These are phyloP conservation scores for Rhododendron griersonianum DNA, from an alignment of 148 eudicot species.

Conservation along the genomic window DNA sequence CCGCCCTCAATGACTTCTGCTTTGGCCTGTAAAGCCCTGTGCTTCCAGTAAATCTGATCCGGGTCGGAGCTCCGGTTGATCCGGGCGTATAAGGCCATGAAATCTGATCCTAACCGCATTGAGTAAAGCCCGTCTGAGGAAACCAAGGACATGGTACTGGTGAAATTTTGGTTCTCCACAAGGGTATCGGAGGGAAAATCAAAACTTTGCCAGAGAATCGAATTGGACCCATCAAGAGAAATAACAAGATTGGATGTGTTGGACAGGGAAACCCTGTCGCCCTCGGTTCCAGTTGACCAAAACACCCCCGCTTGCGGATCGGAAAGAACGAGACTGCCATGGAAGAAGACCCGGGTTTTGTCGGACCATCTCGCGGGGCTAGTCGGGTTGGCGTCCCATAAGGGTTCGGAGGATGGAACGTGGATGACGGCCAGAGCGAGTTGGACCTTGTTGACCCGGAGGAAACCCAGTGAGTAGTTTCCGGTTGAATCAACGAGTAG, in stretches of 20 bases:
- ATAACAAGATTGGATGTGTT: constrained; percentile 52
- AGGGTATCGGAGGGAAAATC: constrained; percentile 77
- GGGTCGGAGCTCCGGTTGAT: constrained; percentile 24
- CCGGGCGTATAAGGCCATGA: constrained; percentile 59
- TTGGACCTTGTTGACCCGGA: constrained; percentile 49
- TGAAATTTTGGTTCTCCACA: constrained; percentile 79
- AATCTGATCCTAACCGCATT: constrained; percentile 70
- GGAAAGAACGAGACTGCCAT: constrained; percentile 76
- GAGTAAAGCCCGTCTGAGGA: constrained; percentile 66
- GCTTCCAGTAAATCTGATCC: constrained; percentile 62
- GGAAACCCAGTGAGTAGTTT: constrained; percentile 73
- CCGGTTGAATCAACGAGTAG: constrained; percentile 55
- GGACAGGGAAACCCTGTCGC: constrained; percentile 58
- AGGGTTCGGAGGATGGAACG: constrained; percentile 50
- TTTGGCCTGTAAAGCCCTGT: constrained; percentile 61
- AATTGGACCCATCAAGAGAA: background rate
- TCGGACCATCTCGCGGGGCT: constrained; percentile 46
- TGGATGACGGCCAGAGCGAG: constrained; percentile 71
- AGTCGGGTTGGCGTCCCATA: constrained; percentile 52
- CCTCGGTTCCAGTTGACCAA: constrained; percentile 72
- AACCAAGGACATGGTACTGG: constrained; percentile 59
- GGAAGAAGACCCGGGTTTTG: constrained; percentile 43
- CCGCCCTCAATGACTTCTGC: constrained; percentile 38
- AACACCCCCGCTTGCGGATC: constrained; percentile 51
- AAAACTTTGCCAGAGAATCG: constrained; percentile 69